These are phyloP conservation scores for Vanilla planifolia DNA, from an alignment of 106 monocot species.

Conservation along the genomic window DNA sequence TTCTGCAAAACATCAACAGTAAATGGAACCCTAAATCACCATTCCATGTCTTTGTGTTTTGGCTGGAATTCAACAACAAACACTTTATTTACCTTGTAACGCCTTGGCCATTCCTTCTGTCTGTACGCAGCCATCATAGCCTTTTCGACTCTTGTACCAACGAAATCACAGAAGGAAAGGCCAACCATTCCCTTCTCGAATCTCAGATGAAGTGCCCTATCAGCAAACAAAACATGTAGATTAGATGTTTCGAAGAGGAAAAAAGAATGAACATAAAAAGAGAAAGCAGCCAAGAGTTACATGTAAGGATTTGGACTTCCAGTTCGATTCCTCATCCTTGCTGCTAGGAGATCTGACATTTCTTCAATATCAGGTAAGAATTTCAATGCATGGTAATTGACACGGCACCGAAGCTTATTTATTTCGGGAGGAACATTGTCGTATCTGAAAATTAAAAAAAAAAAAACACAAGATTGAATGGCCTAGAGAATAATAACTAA, in stretches of 20 bases:
- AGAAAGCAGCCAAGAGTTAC: constrained; percentile 27
- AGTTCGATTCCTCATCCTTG: constrained; percentile 96
- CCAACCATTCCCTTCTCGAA: constrained; percentile 99
- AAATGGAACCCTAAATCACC: neutral
- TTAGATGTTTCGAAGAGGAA: neutral
- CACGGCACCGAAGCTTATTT: constrained; percentile 92
- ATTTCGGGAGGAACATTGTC: constrained; percentile 93
- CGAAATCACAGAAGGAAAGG: constrained; percentile 98
- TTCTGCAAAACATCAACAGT: constrained; percentile 44
- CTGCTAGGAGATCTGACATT: constrained; percentile 76
- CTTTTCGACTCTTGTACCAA: constrained; percentile 96
- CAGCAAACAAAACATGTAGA: constrained; percentile 8
- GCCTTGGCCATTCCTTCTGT: constrained; percentile 95
- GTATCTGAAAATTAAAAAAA: constrained; percentile 44
- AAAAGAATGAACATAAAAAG: neutral
- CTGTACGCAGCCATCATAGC: constrained; percentile 95
- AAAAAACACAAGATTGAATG: neutral
- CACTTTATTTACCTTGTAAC: constrained; percentile 62
- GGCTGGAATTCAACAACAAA: neutral
- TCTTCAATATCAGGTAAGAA: constrained; percentile 91
- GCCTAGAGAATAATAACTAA: neutral
- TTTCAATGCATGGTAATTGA: constrained; percentile 98
- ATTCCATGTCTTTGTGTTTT: neutral
- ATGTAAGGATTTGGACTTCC: constrained; percentile 73
- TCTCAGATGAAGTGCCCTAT: constrained; percentile 93